Conservation (phyloP, 208 protist genomes). For the Wallacemonas rigidus region DNA sequence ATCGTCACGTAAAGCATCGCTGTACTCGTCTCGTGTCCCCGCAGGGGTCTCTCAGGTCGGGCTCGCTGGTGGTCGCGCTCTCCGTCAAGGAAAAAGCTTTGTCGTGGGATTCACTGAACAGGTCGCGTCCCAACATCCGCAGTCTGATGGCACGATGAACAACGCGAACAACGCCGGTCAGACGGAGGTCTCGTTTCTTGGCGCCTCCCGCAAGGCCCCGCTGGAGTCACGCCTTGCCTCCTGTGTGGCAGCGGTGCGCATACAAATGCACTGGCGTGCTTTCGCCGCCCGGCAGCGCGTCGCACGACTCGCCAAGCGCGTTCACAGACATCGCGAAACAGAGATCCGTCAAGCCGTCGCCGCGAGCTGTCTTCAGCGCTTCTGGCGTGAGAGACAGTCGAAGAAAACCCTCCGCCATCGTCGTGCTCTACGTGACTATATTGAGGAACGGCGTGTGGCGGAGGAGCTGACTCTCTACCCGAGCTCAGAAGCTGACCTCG, state of each 20-base stretch:
- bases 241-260: conserved; percentile 32
- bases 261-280: conserved; percentile 53
- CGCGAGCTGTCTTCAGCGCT: conserved; percentile 37
- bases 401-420: neutral
- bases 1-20: conserved; percentile 3
- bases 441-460: conserved; percentile 13
- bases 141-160: too few species aligned
- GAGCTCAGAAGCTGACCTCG: neutral
- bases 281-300: neutral
- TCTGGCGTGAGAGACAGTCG: conserved; percentile 29
- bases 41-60: neutral
- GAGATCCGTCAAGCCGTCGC: conserved; percentile 23
- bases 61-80: neutral
- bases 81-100: neutral
- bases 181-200: too few species aligned
- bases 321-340: conserved; percentile 10
- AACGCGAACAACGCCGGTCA: too few species aligned
- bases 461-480: conserved; percentile 9
- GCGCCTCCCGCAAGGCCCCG: neutral
- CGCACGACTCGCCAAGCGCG: neutral
- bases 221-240: conserved; percentile 35
- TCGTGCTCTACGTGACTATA: neutral
- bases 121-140: neutral
- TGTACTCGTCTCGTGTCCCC: conserved; percentile 2
- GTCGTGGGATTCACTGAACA: neutral